Evolutionary conservation across 1,284 basidiomycete genomes (phyloP).

Genomic region (Boletellus sp.): DNA sequence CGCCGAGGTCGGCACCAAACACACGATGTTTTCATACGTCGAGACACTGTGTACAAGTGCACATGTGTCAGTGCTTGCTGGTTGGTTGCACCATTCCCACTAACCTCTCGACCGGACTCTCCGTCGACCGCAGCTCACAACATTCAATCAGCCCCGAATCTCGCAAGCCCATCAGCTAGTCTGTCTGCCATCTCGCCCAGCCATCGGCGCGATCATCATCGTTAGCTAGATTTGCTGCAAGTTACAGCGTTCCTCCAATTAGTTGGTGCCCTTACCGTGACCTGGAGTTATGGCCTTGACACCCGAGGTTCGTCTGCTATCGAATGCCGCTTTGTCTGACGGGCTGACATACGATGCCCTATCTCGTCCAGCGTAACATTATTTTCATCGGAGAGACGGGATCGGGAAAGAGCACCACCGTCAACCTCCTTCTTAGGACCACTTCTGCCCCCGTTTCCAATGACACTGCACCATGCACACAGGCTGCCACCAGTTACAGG

Average conservation of each 20-base stretch:
- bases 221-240: background rate
- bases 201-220: background rate
- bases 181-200: background rate
- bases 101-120: slow-evolving; percentile 3
- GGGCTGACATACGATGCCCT: slow-evolving; percentile 1
- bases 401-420: slow-evolving; percentile 29
- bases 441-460: slow-evolving; percentile 16
- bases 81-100: background rate
- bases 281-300: background rate
- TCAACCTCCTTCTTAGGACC: slow-evolving; percentile 23
- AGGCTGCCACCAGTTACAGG: slow-evolving; percentile 9
- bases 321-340: background rate
- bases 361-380: slow-evolving; percentile 12
- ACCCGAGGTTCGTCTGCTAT: slow-evolving; percentile 15
- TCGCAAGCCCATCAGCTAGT: background rate
- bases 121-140: background rate
- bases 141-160: background rate
- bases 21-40: slow-evolving; percentile 10
- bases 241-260: too few species aligned
- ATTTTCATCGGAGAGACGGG: slow-evolving; percentile 30
- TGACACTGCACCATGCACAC: slow-evolving; percentile 23
- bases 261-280: too few species aligned
- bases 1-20: slow-evolving; percentile 5
- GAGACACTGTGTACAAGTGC: slow-evolving; percentile 1
- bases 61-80: slow-evolving; percentile 7